A percentile compares a stretch with the other conserved stretches of the same genome.
phyloP scores from a whole-genome alignment of 805 yeast genomes.

The Priceomyces melissophilus region DNA sequence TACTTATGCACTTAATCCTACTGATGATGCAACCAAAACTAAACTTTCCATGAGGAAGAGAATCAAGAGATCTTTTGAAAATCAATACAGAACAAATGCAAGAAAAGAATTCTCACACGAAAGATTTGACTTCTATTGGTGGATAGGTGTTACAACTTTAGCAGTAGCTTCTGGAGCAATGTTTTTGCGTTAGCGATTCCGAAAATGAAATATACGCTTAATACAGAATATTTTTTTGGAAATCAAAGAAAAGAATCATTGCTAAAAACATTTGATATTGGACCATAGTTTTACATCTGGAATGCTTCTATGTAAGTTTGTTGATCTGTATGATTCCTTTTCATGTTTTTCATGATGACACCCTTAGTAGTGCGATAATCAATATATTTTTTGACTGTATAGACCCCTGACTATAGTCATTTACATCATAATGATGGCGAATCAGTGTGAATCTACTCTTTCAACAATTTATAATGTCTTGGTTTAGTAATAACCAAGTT shows the following conservation, averaged over 20 bases:
- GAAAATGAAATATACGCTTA: too few relatives aligned
- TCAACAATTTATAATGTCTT: slow-evolving; percentile 35
- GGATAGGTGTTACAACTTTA: slow-evolving; percentile 46
- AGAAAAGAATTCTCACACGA: slow-evolving; percentile 37
- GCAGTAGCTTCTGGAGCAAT: slow-evolving; percentile 37
- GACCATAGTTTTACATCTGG: too few relatives aligned
- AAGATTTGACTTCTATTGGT: slow-evolving; percentile 51
- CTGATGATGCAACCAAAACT: slow-evolving; percentile 43
- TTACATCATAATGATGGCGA: slow-evolving; percentile 4
- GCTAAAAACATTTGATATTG: too few relatives aligned
- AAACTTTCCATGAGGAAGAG: slow-evolving; percentile 34
- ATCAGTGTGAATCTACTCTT: background rate
- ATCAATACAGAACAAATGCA: slow-evolving; percentile 76
- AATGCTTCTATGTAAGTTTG: too few relatives aligned
- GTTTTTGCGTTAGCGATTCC: slow-evolving; percentile 19
- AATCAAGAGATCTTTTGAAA: slow-evolving; percentile 73
- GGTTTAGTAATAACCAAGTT: slow-evolving; percentile 43
- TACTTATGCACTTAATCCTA: slow-evolving; percentile 86
- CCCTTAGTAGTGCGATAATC: too few relatives aligned
- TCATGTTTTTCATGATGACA: too few relatives aligned
- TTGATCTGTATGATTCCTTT: too few relatives aligned
- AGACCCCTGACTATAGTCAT: background rate
- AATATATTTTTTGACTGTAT: too few relatives aligned
- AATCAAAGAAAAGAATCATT: too few relatives aligned
- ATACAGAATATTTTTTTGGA: too few relatives aligned